Conservation (phyloP, 208 protist species). For the Sergeia podlipaevii region DNA sequence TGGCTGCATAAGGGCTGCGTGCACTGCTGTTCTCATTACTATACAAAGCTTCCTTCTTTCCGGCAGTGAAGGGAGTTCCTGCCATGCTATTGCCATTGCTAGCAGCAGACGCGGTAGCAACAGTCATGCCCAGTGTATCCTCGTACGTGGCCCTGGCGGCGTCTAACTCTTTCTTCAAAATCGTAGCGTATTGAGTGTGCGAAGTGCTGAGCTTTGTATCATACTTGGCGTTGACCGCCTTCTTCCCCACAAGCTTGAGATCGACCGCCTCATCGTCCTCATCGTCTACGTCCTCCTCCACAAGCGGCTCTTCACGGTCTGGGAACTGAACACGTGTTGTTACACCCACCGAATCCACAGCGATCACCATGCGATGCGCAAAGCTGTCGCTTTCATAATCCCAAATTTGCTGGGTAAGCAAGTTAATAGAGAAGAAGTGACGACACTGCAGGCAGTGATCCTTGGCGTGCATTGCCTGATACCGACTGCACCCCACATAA, state of each 20-base stretch:
- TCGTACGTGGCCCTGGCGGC: constrained; percentile 52
- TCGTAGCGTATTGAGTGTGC: constrained; percentile 64
- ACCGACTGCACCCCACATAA: constrained; percentile 91
- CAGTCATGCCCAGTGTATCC: constrained; percentile 15
- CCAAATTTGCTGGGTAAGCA: constrained; percentile 91
- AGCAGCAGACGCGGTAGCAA: constrained; percentile 12
- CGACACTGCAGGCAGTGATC: constrained; percentile 54
- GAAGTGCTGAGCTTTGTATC: constrained; percentile 73
- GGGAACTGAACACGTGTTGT: constrained; percentile 70
- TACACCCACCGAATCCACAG: constrained; percentile 57
- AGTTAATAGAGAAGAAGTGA: constrained; percentile 89
- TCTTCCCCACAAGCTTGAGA: constrained; percentile 34
- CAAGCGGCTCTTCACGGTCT: constrained; percentile 38
- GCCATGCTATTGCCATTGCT: constrained; percentile 1
- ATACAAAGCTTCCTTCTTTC: neutral
- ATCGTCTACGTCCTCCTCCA: neutral
- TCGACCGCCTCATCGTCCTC: neutral
- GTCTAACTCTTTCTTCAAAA: constrained; percentile 79
- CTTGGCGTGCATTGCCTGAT: constrained; percentile 88
- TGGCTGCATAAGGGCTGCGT: neutral
- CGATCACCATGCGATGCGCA: constrained; percentile 78
- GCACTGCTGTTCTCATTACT: neutral
- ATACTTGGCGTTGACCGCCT: constrained; percentile 76
- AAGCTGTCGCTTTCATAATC: constrained; percentile 90
- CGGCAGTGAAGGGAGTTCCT: neutral